Evolutionary conservation across 345 rosid genomes (phyloP).

Genomic region (Moricandia arvensis): DNA sequence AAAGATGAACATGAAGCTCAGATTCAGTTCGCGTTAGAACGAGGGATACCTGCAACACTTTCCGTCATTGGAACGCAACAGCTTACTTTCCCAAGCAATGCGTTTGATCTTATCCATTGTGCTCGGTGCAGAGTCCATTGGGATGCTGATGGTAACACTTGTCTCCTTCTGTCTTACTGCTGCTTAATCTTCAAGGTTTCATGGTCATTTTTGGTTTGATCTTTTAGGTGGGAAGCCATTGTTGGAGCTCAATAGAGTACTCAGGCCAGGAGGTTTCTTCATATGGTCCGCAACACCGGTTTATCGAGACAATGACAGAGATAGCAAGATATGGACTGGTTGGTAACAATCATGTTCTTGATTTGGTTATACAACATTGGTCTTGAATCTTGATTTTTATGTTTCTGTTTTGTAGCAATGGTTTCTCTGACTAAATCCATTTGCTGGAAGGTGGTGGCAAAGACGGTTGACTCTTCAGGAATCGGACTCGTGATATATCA

Average conservation of each 20-base stretch:
- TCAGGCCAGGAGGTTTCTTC: slow-evolving; percentile 93
- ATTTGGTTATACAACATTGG: neutral
- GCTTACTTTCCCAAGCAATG: slow-evolving; percentile 65
- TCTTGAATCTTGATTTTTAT: slow-evolving; percentile 1
- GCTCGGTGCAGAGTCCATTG: slow-evolving; percentile 97
- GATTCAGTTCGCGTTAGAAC: slow-evolving; percentile 90
- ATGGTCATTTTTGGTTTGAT: neutral
- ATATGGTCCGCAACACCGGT: slow-evolving; percentile 98
- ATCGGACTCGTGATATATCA: slow-evolving; percentile 84
- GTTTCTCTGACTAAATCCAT: slow-evolving; percentile 65
- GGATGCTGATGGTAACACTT: slow-evolving; percentile 73
- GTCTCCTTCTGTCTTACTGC: neutral
- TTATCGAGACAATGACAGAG: slow-evolving; percentile 61
- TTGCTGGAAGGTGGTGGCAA: slow-evolving; percentile 79
- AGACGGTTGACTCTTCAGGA: slow-evolving; percentile 58
- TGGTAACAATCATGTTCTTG: slow-evolving; percentile 25
- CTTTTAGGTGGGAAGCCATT: slow-evolving; percentile 82
- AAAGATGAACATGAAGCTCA: slow-evolving; percentile 99
- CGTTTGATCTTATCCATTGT: slow-evolving; percentile 86
- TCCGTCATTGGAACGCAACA: slow-evolving; percentile 83
- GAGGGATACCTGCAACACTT: slow-evolving; percentile 90
- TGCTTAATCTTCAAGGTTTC: slow-evolving; percentile 1
- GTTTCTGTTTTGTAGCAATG: slow-evolving; percentile 59
- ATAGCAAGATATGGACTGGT: slow-evolving; percentile 69
- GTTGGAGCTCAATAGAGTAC: slow-evolving; percentile 85